Evolutionary conservation across 768 basidiomycete species (phyloP).

Genomic region (Tylopilus sp.): DNA sequence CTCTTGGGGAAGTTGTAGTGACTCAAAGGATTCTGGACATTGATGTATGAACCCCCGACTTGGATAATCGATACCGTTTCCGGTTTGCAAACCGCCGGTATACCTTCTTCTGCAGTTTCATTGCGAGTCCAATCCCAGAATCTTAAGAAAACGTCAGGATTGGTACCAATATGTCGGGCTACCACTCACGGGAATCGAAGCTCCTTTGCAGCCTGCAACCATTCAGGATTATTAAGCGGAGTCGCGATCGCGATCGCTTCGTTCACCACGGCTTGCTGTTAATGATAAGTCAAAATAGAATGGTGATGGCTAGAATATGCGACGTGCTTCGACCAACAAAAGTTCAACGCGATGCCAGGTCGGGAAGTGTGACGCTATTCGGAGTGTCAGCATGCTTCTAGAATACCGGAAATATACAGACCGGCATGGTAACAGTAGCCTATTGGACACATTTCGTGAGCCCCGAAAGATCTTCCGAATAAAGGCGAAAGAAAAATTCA

Average conservation of each 20-base stretch:
- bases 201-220: slow-evolving; percentile 11
- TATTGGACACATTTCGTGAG: slow-evolving; percentile 6
- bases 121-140: slow-evolving; percentile 19
- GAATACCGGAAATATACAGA: neutral
- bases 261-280: slow-evolving; percentile 18
- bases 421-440: slow-evolving; percentile 21
- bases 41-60: neutral
- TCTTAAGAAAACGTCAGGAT: neutral
- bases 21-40: slow-evolving; percentile 11
- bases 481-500: neutral
- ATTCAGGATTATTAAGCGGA: neutral
- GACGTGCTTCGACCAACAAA: slow-evolving; percentile 13
- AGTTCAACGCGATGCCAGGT: slow-evolving; percentile 18
- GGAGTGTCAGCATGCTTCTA: neutral
- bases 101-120: slow-evolving; percentile 1
- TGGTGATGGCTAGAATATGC: neutral
- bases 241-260: slow-evolving; percentile 14
- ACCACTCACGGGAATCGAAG: slow-evolving; percentile 19
- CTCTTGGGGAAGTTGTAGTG: slow-evolving; percentile 7
- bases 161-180: neutral
- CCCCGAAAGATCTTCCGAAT: neutral
- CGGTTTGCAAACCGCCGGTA: slow-evolving; percentile 3
- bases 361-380: slow-evolving; percentile 19
- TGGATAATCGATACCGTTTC: neutral
- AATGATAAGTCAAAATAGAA: too few species aligned